phyloP scores from a whole-genome alignment of 75 land plant species.

The Picea glauca region DNA sequence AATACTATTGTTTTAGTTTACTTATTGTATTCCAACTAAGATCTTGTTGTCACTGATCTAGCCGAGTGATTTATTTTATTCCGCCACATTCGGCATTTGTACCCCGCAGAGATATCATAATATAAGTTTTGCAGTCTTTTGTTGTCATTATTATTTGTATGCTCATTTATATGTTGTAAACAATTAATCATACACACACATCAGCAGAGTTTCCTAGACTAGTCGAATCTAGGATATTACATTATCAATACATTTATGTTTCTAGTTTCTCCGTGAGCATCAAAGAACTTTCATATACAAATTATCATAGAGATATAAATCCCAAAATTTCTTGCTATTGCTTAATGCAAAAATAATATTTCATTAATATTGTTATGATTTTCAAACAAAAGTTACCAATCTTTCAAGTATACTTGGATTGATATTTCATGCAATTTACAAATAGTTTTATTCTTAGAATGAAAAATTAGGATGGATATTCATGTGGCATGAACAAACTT shows the following conservation, averaged over 20 bases:
- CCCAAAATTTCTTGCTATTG: not conserved
- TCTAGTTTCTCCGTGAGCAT: not conserved
- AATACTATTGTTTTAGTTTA: too few relatives aligned
- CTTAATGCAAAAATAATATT: not conserved
- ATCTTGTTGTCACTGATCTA: too few relatives aligned
- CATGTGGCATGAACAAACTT: conserved; percentile 27
- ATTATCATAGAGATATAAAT: not conserved
- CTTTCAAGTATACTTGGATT: not conserved
- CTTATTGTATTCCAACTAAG: too few relatives aligned
- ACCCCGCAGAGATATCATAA: too few relatives aligned
- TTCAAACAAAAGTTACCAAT: not conserved
- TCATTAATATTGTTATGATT: not conserved
- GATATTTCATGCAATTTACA: not conserved
- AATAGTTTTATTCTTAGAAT: not conserved
- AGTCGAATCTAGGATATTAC: too few relatives aligned
- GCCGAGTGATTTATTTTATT: too few relatives aligned
- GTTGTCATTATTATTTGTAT: too few relatives aligned
- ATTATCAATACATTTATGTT: not conserved
- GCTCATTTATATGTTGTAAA: too few relatives aligned
- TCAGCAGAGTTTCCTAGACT: too few relatives aligned
- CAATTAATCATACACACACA: too few relatives aligned
- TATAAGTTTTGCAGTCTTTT: too few relatives aligned
- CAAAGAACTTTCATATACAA: not conserved
- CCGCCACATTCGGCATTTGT: too few relatives aligned
- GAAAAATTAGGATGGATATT: not conserved